These are phyloP conservation scores for Ascodesmis nigricans DNA, from an alignment of 495 filamentous ascomycete species.

Conservation along the genomic window DNA sequence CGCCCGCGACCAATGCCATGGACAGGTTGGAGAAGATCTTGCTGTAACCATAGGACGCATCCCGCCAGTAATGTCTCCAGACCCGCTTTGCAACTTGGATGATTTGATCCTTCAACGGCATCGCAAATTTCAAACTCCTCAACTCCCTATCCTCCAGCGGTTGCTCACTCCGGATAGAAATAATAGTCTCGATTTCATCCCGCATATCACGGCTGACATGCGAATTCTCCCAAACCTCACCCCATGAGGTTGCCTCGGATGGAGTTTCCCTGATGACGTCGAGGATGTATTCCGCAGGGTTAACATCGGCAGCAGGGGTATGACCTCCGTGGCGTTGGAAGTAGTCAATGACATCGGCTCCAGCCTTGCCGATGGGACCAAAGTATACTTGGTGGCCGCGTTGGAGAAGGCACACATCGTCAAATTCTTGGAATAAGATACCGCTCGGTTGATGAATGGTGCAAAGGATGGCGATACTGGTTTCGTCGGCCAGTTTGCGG, in stretches of 20 bases:
- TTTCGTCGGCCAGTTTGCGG: constrained; percentile 51
- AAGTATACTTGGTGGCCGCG: constrained; percentile 54
- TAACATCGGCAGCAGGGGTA: constrained; percentile 28
- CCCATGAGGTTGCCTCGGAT: constrained; percentile 41
- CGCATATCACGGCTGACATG: constrained; percentile 30
- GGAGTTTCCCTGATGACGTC: constrained; percentile 28
- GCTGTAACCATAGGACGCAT: constrained; percentile 49
- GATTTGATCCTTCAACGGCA: constrained; percentile 36
- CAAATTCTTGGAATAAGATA: constrained; percentile 52
- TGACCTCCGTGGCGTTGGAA: constrained; percentile 28
- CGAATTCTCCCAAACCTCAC: constrained; percentile 47
- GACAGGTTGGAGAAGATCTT: constrained; percentile 50
- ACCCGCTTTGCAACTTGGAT: constrained; percentile 39
- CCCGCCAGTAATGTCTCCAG: constrained; percentile 49
- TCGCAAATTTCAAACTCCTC: constrained; percentile 33
- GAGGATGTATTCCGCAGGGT: constrained; percentile 24
- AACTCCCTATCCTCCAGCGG: constrained; percentile 20
- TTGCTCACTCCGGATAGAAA: constrained; percentile 31
- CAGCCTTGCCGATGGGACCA: constrained; percentile 39
- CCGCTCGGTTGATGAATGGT: constrained; percentile 68
- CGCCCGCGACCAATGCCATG: constrained; percentile 29
- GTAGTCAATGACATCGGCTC: constrained; percentile 26
- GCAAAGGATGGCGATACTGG: constrained; percentile 52
- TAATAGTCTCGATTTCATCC: constrained; percentile 39
- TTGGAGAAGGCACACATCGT: constrained; percentile 50